Base-by-base conservation (phyloP, 1,284 basidiomycete species). In the Coniophora puteana region DNA sequence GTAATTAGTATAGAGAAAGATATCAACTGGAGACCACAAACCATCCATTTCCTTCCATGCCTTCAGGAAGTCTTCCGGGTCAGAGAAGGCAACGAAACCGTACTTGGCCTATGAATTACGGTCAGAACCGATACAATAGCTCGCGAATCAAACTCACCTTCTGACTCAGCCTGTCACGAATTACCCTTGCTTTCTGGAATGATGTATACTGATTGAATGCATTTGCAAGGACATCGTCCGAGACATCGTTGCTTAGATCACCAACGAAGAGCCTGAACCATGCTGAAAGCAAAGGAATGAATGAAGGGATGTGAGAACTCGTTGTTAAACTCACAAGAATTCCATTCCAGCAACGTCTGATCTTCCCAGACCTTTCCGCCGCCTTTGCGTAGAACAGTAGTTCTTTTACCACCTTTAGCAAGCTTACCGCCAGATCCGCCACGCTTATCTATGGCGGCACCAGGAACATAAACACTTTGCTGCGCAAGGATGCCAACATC, bases 1-100 rank as follows among this genome's bases (percentile, higher is more conserved):
- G 6, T 50, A 29, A 31, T 20, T 37, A 32, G 39, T 28, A 46
- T 38, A 17, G 43, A 42, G 27, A 36, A 22, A 29, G 10, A 17
- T 25, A 37, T 7, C 36, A 39, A 24, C 11, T 36, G 13, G 7
- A 38, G 20, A 39, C 21, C 12, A 58, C 85, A 41, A 54, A 88
- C 94, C 95, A 63, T 99, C 92, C 93, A 98, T 98, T 64, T 99
- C 93, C 61, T 99, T 99, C 96, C 96, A 99, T 6, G 96, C 96
- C 54, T 82, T 93, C 44, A 99, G 64, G 62, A 98, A 99, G 62
- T 99, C 96, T 67, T 99, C 95, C 0, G 96, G 96, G 57, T 99
- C 96, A 43, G 91, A 92, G 64, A 99, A 99, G 0, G 93, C 90
- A 25, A 99, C 93, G 58, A 99, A 99, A 1, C 93, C 96, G 58